Evolutionary conservation across 2,329 filamentous ascomycete species (phyloP).

Genomic region (Aspergillus brasiliensis): DNA sequence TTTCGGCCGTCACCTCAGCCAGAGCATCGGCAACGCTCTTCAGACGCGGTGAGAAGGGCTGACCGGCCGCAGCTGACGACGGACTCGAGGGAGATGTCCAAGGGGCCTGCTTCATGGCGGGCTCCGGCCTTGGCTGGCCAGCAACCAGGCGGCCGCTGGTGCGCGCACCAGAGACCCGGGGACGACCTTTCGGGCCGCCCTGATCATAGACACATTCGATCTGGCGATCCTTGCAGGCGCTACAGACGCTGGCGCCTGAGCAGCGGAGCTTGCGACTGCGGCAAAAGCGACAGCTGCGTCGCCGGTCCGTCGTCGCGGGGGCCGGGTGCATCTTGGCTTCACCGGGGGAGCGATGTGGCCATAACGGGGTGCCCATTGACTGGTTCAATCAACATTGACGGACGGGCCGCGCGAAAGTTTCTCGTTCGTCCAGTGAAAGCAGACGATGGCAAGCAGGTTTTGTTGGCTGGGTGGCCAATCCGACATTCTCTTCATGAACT

Average conservation of each 20-base stretch:
- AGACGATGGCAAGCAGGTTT: not conserved
- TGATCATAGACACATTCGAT: not conserved
- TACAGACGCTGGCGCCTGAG: not conserved
- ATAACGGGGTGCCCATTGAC: not conserved
- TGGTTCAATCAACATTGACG: not conserved
- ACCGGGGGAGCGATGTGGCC: not conserved
- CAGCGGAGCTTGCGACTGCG: constrained; percentile 1
- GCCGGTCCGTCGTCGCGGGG: constrained; percentile 1
- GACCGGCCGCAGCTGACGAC: not conserved
- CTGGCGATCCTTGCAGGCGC: constrained; percentile 1
- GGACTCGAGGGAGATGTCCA: not conserved
- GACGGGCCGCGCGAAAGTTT: not conserved
- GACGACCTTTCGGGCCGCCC: not conserved
- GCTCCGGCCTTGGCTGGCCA: not conserved
- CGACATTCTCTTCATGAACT: not conserved
- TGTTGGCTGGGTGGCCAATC: not conserved
- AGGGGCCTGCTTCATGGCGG: not conserved
- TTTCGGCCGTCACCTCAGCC: not conserved
- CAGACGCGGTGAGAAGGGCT: not conserved
- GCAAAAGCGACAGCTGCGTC: constrained; percentile 1
- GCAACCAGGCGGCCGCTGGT: not conserved
- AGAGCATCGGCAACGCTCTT: not conserved
- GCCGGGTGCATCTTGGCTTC: not conserved
- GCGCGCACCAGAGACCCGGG: not conserved
- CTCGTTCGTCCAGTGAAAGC: too few relatives aligned